Evolutionary conservation across 345 rosid species (phyloP).

Genomic region (Isatis tinctoria): DNA sequence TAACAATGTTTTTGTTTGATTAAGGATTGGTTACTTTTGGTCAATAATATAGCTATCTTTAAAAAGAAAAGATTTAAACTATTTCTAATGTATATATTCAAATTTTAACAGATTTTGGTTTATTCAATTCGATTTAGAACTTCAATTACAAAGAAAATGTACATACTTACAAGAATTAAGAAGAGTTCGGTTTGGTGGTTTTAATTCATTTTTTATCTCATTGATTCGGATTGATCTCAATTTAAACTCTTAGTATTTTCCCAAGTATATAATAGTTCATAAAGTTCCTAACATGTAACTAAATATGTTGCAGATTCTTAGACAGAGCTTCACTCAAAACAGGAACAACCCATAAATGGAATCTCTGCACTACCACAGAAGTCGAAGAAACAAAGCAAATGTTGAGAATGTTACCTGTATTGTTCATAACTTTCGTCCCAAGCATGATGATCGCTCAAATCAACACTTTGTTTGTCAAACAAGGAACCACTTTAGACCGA

Average conservation of each 20-base stretch:
- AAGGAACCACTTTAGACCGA: conserved; percentile 82
- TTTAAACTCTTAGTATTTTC: not conserved
- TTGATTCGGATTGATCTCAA: not conserved
- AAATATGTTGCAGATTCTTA: conserved; percentile 45
- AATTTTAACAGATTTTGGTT: not conserved
- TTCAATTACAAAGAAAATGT: not conserved
- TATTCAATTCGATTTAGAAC: not conserved
- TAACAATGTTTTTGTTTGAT: not conserved
- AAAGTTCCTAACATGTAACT: not conserved
- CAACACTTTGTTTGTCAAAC: conserved; percentile 80
- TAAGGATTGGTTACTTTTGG: no score
- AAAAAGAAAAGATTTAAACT: not conserved
- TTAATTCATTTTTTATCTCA: not conserved
- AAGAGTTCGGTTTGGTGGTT: no score
- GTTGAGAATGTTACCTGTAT: conserved; percentile 77
- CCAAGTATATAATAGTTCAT: not conserved
- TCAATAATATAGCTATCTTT: no score
- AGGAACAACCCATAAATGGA: conserved; percentile 52
- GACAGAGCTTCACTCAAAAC: conserved; percentile 63
- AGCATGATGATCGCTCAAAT: conserved; percentile 75
- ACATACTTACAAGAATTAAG: not conserved
- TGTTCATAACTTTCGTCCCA: conserved; percentile 69
- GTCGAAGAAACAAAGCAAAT: conserved; percentile 95
- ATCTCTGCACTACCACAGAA: conserved; percentile 67
- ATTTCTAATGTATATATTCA: not conserved